A percentile compares a stretch with the other conserved stretches of the same genome.
Conservation (phyloP, 208 protist species). For the Trypanosoma melophagium region DNA sequence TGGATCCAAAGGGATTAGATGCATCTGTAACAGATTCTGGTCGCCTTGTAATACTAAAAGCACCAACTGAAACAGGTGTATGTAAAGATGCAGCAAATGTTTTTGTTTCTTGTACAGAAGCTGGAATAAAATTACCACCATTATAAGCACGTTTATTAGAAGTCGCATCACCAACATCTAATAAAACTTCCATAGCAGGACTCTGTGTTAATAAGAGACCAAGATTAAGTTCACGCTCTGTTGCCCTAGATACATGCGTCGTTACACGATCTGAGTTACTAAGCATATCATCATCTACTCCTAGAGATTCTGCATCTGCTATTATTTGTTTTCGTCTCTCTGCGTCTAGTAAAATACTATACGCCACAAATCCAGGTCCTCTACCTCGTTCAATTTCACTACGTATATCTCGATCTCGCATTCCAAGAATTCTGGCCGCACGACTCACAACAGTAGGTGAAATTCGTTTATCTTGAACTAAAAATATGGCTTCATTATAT, state of each 20-base stretch:
- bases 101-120: slow-evolving; percentile 38
- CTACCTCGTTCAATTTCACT: slow-evolving; percentile 57
- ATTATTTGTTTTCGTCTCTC: slow-evolving; percentile 63
- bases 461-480: slow-evolving; percentile 66
- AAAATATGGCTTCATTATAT: slow-evolving; percentile 74
- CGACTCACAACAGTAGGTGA: slow-evolving; percentile 63
- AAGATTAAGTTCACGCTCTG: slow-evolving; percentile 81
- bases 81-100: slow-evolving; percentile 5
- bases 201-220: slow-evolving; percentile 85
- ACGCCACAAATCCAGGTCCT: slow-evolving; percentile 73
- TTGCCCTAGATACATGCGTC: slow-evolving; percentile 50
- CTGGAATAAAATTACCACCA: slow-evolving; percentile 69
- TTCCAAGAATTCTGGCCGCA: slow-evolving; percentile 47
- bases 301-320: slow-evolving; percentile 36
- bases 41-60: slow-evolving; percentile 30
- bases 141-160: slow-evolving; percentile 81
- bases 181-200: slow-evolving; percentile 83
- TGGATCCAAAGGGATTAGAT: slow-evolving; percentile 17
- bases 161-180: slow-evolving; percentile 69
- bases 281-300: slow-evolving; percentile 16
- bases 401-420: slow-evolving; percentile 71
- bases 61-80: slow-evolving; percentile 16
- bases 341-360: slow-evolving; percentile 84
- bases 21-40: slow-evolving; percentile 13
- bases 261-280: neutral